Evolutionary conservation across 768 basidiomycete genomes (phyloP), one percentile per base, ranked within the genome.

Genomic region (Boletus fagicola): DNA sequence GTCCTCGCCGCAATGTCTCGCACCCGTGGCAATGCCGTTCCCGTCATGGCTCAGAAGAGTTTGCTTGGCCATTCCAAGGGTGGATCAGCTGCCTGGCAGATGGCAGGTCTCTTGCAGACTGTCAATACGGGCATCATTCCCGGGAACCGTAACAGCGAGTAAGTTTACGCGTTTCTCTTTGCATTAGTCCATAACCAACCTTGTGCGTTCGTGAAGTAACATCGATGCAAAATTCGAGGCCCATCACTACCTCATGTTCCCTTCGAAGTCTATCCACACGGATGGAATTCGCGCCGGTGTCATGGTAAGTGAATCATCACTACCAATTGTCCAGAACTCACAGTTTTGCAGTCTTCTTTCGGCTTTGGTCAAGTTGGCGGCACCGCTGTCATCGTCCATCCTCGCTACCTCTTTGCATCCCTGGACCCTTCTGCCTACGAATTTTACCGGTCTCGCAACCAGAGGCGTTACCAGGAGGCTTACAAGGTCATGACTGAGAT

Each of bases 291-390:
- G 85, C 24, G 90, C 89, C 43, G 92, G 91, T 68, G 80, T 90
- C 54, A 91, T 94, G 92, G 90, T 89, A 65, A 20, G 82, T 72
- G 20, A 36, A 30, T 30, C 40, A n/a, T 52, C 45, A 11, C n/a
- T 33, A 5, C n/a, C 10, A 28, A 53, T 18, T 31, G 4, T 28
- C 4, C 2, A 2, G 1, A 30, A 38, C 50, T 63, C 13, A 66
- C 10, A 8, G 5, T 46, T 47, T 42, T 51, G 26, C 62, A 92
- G 86, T 94, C 93, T 1, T 94, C 92, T 15, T 96, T 96, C 75
- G 96, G 97, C 61, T 98, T 98, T 78, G 95, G 97, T 66, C 97
- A 98, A 83, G 96, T 98, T 60, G 97, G 97, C 52, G 97, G 97
- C 53, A 90, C 86, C 55, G 90, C 87, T 44, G 81, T 95, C 62